Evolutionary conservation across 345 rosid species (phyloP), one percentile per base, ranked within the genome.

Genomic region (Euphorbia lathyris): DNA sequence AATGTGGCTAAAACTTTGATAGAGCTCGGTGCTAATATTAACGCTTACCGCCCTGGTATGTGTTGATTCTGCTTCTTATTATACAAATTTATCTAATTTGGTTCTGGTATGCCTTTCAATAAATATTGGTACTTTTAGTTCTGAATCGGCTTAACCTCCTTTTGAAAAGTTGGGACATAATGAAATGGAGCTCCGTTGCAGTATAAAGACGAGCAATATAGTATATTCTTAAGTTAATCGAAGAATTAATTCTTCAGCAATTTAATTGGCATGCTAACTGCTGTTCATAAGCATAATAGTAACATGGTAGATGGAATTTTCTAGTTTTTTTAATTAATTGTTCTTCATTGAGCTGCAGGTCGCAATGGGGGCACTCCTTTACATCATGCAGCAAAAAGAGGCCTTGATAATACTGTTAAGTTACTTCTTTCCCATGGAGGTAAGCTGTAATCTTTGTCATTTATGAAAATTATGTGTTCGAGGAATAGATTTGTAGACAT

Each of bases 361-460:
- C 91, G 98, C 23, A 84, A 75, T 66, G 98, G 83, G 0, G 98
- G 99, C 40, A 96, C 96, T 71, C 98, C 99, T 20, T 82, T 92
- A 75, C 98, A 96, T 72, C 99, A 96, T 81, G 99, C 99, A 9
- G 97, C 97, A 3, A 96, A 96, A 81, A 83, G 91, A 77, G 99
- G 99, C 60, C 90, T 87, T 67, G 91, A 82, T 67, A 80, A 68
- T 69, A 88, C 85, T 62, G 97, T 95, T 19, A 87, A 90, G 75
- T 70, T 95, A 61, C 98, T 95, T 79, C 88, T 91, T 72, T 73
- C 87, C 5, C 80, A 77, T 27, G 97, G 97, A 87, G 99, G 99
- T 92, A 68, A 12, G 75, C 56, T 68, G 25, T 13, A 64, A 17
- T 34, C 38, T 11, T 43, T 32, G 0, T 13, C 14, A 9, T 3